Evolutionary conservation across 768 basidiomycete species (phyloP).

Genomic region (Mycena sanguinolenta): DNA sequence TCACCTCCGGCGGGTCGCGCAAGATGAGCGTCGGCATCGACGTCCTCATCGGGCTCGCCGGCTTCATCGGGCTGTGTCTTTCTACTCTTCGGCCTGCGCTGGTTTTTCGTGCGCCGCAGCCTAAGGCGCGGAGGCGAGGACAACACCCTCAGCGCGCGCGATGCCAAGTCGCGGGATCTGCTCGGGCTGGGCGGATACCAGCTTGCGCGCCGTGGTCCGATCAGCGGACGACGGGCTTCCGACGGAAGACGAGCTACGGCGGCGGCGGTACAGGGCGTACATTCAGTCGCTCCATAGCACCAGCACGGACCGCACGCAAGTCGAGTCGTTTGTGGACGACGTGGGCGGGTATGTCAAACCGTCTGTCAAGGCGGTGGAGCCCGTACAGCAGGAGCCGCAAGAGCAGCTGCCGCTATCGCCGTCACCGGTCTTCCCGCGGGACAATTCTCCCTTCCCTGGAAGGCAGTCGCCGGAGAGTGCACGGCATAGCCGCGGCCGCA

Average conservation of each 20-base stretch:
- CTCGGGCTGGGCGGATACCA: conserved; percentile 23
- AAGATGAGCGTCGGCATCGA: conserved; percentile 71
- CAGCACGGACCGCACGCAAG: conserved; percentile 50
- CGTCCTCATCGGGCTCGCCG: conserved; percentile 69
- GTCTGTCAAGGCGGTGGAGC: not conserved
- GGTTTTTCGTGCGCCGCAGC: conserved; percentile 59
- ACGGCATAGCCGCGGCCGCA: conserved; percentile 25
- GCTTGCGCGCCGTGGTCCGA: conserved; percentile 37
- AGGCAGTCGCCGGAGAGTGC: conserved; percentile 9
- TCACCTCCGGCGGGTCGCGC: conserved; percentile 41
- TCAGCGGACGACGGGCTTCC: conserved; percentile 45
- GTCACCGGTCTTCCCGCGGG: conserved; percentile 17
- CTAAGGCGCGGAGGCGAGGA: conserved; percentile 41
- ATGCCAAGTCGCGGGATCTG: conserved; percentile 35
- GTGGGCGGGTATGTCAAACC: not conserved
- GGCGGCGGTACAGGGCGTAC: conserved; percentile 55
- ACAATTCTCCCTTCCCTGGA: conserved; percentile 9
- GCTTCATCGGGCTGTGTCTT: conserved; percentile 71
- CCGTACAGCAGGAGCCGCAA: not conserved
- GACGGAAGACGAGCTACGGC: conserved; percentile 56
- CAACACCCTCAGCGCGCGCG: conserved; percentile 28
- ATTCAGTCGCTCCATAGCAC: conserved; percentile 49
- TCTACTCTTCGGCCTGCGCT: conserved; percentile 67
- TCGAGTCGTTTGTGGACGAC: conserved; percentile 18
- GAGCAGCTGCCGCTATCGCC: not conserved